A percentile compares a stretch with the other conserved stretches of the same genome.
Evolutionary conservation across 1,139 yeast genomes (phyloP).

Genomic region (Protomyces arabidopsidicola): DNA sequence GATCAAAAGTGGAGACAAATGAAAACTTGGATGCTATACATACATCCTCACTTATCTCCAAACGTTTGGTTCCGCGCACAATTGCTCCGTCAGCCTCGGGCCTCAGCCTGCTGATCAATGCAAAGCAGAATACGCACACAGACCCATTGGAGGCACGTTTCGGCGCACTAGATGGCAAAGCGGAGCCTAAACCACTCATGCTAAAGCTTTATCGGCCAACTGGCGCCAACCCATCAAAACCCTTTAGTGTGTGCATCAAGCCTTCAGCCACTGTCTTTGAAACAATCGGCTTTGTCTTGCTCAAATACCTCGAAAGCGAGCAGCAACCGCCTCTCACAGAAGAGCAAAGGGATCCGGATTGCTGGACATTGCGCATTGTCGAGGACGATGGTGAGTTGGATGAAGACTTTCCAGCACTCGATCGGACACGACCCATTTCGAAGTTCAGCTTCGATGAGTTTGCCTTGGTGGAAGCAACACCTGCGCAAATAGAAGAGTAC

Average conservation of each 20-base stretch:
- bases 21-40: neutral
- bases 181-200: constrained; percentile 40
- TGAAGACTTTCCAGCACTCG: constrained; percentile 48
- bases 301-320: constrained; percentile 38
- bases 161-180: constrained; percentile 43
- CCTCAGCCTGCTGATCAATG: constrained; percentile 31
- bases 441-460: constrained; percentile 47
- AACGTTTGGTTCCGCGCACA: neutral
- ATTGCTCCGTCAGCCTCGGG: constrained; percentile 5
- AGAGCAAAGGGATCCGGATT: constrained; percentile 40
- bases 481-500: constrained; percentile 8
- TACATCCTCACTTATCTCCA: neutral
- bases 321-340: constrained; percentile 38
- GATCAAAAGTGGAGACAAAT: neutral
- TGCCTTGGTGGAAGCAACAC: constrained; percentile 44
- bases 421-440: constrained; percentile 42
- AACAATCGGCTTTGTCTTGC: constrained; percentile 45
- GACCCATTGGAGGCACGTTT: constrained; percentile 44
- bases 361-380: constrained; percentile 45
- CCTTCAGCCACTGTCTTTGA: constrained; percentile 43
- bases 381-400: constrained; percentile 50
- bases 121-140: constrained; percentile 33
- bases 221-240: constrained; percentile 37
- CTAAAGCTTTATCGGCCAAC: constrained; percentile 43
- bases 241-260: constrained; percentile 43